Base-by-base conservation (phyloP, 345 rosid genomes). In the Lumnitzera racemosa region DNA sequence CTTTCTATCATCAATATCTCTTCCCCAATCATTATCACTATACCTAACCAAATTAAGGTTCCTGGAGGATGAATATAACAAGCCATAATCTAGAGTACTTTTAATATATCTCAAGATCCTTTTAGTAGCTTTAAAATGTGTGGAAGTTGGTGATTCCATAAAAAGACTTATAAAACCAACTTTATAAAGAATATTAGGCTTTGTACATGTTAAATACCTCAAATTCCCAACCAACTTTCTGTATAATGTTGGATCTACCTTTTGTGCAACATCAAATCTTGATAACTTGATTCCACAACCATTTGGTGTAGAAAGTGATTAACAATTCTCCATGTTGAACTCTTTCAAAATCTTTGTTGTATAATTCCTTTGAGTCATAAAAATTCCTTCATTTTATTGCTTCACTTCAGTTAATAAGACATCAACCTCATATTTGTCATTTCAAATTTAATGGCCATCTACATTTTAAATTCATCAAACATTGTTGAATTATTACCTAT, bases 171-270 rank as follows among this genome's bases (percentile, higher is more conserved):
- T 51, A 14, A 61, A 10, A 1, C 62, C 62, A 36, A 68, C 57
- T 41, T 0, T 11, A 16, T 29, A 68, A 14, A 62, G 8, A 12
- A 61, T 36, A 41, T 55, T 20, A 2, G 46, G 41, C 53, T 55
- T 24, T 2, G 73, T 57, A 23, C 53, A 53, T 43, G 59, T 46
- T n/a, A 57, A 52, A 27, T 62, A 62, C 20, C 58, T 20, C 17
- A 69, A 25, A 23, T 65, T 61, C 47, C 66, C 66, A 15, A 67
- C 47, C 0, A 67, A 4, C 31, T 61, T 55, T 31, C 25, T 0
- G 15, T 10, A 64, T 7, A 3, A n/a, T 3, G 50, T 70, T 11
- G 57, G 12, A 53, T 70, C 15, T 5, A 70, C 59, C 4, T 9
- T 3, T 0, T 5, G n/a, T 0, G 11, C 41, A 16, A 31, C 58